phyloP scores from a whole-genome alignment of 148 eudicot species.

The Rhododendron kiyosumense region DNA sequence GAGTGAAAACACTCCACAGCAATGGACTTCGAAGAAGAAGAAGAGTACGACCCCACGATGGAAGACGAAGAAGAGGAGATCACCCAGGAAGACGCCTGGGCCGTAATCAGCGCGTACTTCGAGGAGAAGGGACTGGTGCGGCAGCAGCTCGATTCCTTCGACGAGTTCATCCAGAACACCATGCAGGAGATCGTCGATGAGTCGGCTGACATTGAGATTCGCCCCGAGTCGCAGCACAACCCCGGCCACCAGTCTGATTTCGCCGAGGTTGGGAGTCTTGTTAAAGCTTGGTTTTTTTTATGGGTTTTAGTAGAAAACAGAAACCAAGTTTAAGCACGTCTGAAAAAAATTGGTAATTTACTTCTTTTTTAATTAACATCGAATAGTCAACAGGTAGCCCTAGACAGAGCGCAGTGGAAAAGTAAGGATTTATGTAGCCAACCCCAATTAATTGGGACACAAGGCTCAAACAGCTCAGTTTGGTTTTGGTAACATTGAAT shows the following conservation, averaged over 20 bases:
- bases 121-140: constrained; percentile 93
- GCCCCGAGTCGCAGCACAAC: constrained; percentile 94
- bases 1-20: neutral
- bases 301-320: neutral
- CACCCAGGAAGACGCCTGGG: constrained; percentile 96
- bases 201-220: constrained; percentile 86
- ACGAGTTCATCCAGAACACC: constrained; percentile 96
- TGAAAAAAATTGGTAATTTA: neutral
- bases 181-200: constrained; percentile 99
- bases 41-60: constrained; percentile 21
- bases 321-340: neutral
- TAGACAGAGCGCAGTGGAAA: too few relatives aligned
- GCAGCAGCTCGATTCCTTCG: constrained; percentile 90
- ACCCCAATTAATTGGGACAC: too few relatives aligned
- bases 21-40: constrained; percentile 24
- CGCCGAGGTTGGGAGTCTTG: constrained; percentile 52
- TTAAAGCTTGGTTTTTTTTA: neutral
- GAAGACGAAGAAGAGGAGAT: constrained; percentile 73
- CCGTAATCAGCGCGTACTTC: constrained; percentile 88
- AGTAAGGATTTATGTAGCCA: too few relatives aligned
- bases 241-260: constrained; percentile 84
- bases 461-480: too few relatives aligned
- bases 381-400: too few relatives aligned
- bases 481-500: neutral
- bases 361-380: neutral